Base-by-base conservation (phyloP, 345 rosid species). In the Gossypium turneri region DNA sequence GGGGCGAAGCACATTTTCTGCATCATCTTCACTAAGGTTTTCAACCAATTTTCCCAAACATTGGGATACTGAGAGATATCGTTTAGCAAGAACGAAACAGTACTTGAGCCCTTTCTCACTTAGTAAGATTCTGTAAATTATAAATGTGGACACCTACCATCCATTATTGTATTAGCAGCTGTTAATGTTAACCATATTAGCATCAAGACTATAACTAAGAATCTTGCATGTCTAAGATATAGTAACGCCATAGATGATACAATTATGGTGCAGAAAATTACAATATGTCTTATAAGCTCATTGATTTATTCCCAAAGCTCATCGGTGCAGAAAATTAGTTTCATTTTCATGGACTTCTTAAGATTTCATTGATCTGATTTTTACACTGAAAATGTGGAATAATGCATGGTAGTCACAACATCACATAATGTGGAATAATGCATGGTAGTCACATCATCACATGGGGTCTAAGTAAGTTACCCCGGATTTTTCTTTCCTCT, bases 131-230 rank as follows among this genome's bases (percentile, higher is more conserved):
- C 53, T 81, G 8, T 81, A n/a, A 12, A 89, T 58, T 79, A 89
- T 80, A 70, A 72, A 82, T 4, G 86, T 76, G 11, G 85, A 87
- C 43, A 83, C 78, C 93, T 90, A 79, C 34, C 67, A 57, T 44
- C 52, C 73, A 17, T n/a, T 25, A 59, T 24, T 50, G 17, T 50
- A 17, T 62, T 62, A 34, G 48, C 48, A 62, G 67, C 0, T 25
- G 27, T 2, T 25, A 25, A 25, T 25, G 27, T 25, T 27, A 27
- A 27, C 2, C 29, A 27, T 27, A 27, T 27, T 27, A 27, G 29
- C 29, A 27, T 2, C 45, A 4, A 12, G 17, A 64, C 43, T 43
- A 45, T n/a, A 41, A 1, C 8, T 20, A 20, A 67, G 65, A 24
- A 44, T 12, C 47, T 41, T 64, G 67, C 75, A 66, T 17, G 56